phyloP scores from a whole-genome alignment of 805 yeast species.

The Priceomyces haplophilus region DNA sequence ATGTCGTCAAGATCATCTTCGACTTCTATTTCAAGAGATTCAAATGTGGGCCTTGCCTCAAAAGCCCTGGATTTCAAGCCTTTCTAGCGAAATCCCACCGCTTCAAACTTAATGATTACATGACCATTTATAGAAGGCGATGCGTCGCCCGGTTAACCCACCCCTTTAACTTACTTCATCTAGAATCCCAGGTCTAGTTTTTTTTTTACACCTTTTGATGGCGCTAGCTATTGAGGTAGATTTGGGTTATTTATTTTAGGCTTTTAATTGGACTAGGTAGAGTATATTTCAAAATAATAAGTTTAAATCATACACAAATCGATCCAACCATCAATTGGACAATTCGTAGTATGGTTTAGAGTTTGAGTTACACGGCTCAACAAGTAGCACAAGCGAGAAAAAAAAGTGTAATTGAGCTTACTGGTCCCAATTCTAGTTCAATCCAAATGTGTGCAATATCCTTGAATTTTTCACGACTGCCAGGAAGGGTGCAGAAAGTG shows the following conservation, averaged over 20 bases:
- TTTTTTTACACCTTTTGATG: background rate
- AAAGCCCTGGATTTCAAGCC: conserved; percentile 33
- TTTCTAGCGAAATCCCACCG: conserved; percentile 13
- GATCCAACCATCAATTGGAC: no score
- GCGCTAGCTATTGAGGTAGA: background rate
- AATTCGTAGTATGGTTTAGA: no score
- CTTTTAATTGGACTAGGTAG: conserved; percentile 1
- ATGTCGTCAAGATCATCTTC: conserved; percentile 11
- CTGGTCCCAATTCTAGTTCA: no score
- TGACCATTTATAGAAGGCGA: conserved; percentile 3
- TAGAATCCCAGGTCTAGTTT: background rate
- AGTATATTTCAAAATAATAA: background rate
- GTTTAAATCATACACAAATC: no score
- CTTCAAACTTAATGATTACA: conserved; percentile 2
- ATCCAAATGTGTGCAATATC: no score
- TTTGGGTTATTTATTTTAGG: conserved; percentile 1
- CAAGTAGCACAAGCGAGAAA: no score
- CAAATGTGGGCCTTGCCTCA: conserved; percentile 24
- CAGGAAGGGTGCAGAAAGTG: no score
- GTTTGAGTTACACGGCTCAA: no score
- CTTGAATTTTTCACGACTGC: no score
- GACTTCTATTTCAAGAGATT: conserved; percentile 5
- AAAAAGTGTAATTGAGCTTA: no score
- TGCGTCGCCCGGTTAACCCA: background rate
- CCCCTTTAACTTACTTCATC: background rate